Evolutionary conservation across 2,329 filamentous ascomycete genomes (phyloP).

Genomic region (Trichoderma cornu-damae): DNA sequence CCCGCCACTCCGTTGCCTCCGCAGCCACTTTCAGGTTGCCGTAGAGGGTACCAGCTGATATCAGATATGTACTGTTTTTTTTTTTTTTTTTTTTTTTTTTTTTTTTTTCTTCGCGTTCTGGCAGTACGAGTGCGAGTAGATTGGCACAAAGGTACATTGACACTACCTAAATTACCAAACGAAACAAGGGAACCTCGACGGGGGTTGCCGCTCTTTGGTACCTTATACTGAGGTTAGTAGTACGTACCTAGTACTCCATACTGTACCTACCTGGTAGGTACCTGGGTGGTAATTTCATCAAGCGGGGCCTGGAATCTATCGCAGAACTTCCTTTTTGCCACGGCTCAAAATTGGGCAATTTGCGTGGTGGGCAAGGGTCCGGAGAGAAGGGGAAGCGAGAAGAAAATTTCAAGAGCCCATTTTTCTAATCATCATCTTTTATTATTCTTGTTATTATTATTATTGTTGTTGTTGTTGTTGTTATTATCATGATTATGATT

Average conservation of each 20-base stretch:
- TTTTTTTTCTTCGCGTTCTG: background rate
- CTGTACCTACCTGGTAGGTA: conserved; percentile 1
- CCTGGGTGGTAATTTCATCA: conserved; percentile 19
- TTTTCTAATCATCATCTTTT: background rate
- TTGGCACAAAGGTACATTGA: too few relatives aligned
- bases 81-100: too few relatives aligned
- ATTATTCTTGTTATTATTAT: background rate
- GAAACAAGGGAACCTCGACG: too few relatives aligned
- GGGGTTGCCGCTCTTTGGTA: too few relatives aligned
- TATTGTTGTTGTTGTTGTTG: background rate
- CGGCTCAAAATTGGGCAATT: conserved; percentile 27
- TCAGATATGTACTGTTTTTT: too few relatives aligned
- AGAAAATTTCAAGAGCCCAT: conserved; percentile 2
- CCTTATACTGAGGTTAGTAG: too few relatives aligned
- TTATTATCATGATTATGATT: too few relatives aligned
- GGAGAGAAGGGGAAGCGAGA: background rate
- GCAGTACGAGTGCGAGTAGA: too few relatives aligned
- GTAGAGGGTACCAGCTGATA: too few relatives aligned
- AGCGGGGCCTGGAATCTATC: conserved; percentile 20
- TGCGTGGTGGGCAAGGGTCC: conserved; percentile 20
- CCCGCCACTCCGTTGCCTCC: conserved; percentile 3
- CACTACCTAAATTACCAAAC: too few relatives aligned
- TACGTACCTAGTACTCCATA: too few relatives aligned
- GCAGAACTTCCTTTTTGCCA: conserved; percentile 19
- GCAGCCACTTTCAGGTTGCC: conserved; percentile 9